phyloP scores from a whole-genome alignment of 1,284 basidiomycete genomes.

The Cryptococcus depauperatus region DNA sequence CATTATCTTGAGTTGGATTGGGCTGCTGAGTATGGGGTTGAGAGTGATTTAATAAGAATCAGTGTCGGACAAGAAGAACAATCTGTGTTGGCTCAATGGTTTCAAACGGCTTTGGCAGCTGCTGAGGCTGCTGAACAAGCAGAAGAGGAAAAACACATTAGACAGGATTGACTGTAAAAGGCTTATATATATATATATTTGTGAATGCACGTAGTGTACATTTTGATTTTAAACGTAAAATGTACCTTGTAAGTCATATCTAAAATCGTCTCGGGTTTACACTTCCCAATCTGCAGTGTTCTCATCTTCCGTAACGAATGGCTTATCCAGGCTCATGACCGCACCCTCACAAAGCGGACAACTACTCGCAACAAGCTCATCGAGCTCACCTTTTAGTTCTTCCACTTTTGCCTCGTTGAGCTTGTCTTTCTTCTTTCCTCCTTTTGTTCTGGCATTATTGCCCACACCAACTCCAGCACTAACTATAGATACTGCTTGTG shows the following conservation, averaged over 20 bases:
- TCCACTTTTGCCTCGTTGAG: constrained; percentile 49
- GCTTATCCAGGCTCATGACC: constrained; percentile 71
- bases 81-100: constrained; percentile 55
- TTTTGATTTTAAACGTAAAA: background rate
- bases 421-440: constrained; percentile 49
- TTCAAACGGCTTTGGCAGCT: constrained; percentile 59
- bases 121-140: constrained; percentile 26
- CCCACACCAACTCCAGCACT: constrained; percentile 38
- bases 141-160: constrained; percentile 1
- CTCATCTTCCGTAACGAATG: constrained; percentile 75
- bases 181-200: constrained; percentile 60
- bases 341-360: constrained; percentile 86
- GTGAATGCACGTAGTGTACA: constrained; percentile 41
- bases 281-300: constrained; percentile 66
- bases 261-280: no score
- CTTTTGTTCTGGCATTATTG: constrained; percentile 44
- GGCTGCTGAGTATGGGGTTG: constrained; percentile 81
- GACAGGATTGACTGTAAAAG: constrained; percentile 81
- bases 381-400: constrained; percentile 65
- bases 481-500: constrained; percentile 46
- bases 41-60: constrained; percentile 73
- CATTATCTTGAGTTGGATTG: constrained; percentile 89
- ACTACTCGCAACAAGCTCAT: constrained; percentile 72
- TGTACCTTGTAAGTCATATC: no score
- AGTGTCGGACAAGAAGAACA: constrained; percentile 83